Evolutionary conservation across 2,329 filamentous ascomycete genomes (phyloP), one percentile per base, ranked within the genome.

Genomic region (Aspergillus ustus): DNA sequence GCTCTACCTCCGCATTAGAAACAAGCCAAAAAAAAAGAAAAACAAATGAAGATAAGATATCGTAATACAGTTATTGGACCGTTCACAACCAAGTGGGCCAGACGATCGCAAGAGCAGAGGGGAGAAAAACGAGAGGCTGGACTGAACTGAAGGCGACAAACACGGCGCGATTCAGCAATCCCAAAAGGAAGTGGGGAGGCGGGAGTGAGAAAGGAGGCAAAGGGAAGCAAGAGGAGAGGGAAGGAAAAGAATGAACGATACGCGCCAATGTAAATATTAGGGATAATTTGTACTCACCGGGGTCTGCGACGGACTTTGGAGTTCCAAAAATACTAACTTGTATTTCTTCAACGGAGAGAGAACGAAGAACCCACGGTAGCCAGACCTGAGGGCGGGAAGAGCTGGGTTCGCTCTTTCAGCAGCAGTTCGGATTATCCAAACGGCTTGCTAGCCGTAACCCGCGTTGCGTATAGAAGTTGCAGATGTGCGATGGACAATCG

Each of bases 391-490:
- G 9, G 15, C 54, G 51, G 59, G 49, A 51, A 62, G 52, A 46
- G 56, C 51, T 58, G 48, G 57, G 62, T 59, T 57, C 52, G 59
- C 48, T 62, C 45, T 50, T 43, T 56, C 48, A 37, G 29, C 57
- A 64, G 60, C 54, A 54, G 60, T n/a, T 61, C 22, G 44, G 56
- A 62, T 59, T 60, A 51, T 57, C 61, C 64, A 64, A 64, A 62
- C 60, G 59, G 64, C 48, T 64, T 43, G 46, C 55, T 60, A 56
- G 49, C 59, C 64, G 59, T 57, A 44, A 45, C 20, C 51, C 54
- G 50, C 40, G 59, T 63, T 59, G 59, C 51, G 59, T 59, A 58
- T 52, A 59, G 40, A 53, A 50, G 51, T 44, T 43, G 31, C 46
- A 43, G 54, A 50, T 29, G 22, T 34, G 43, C 11, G 45, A 50